These are phyloP conservation scores for Brassica rapa DNA, from an alignment of 345 rosid genomes.

Conservation along the genomic window DNA sequence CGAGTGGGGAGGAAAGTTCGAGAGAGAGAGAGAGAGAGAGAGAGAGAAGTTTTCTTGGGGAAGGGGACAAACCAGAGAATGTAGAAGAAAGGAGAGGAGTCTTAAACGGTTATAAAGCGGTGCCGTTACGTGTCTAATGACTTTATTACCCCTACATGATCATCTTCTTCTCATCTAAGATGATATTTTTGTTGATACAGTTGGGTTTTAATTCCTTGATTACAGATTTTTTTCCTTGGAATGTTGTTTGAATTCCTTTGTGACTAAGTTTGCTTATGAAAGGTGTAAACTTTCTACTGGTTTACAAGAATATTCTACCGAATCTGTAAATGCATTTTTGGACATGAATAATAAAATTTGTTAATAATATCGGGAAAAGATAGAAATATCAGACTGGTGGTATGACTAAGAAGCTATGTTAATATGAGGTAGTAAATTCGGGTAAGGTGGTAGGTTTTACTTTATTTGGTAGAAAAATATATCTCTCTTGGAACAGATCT, in stretches of 20 bases:
- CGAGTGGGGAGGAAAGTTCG: not conserved
- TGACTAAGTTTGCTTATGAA: not conserved
- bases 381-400: not conserved
- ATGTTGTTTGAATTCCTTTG: not conserved
- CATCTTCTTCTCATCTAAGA: not conserved
- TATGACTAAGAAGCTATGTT: not conserved
- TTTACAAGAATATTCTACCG: not conserved
- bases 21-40: not conserved
- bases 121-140: constrained; percentile 27
- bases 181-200: not conserved
- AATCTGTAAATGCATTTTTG: not conserved
- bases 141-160: constrained; percentile 10
- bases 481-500: not conserved
- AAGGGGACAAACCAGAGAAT: not conserved
- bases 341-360: not conserved
- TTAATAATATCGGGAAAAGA: not conserved
- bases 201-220: not conserved
- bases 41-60: constrained; percentile 24
- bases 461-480: not conserved
- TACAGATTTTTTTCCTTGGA: not conserved
- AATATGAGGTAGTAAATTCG: constrained; percentile 2
- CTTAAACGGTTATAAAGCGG: constrained; percentile 31
- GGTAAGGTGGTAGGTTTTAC: not conserved
- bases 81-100: constrained; percentile 5
- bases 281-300: not conserved